A percentile compares a stretch with the other conserved stretches of the same genome.
Evolutionary conservation across 1,284 basidiomycete species (phyloP).

Genomic region (Sanghuangporus weigelae): DNA sequence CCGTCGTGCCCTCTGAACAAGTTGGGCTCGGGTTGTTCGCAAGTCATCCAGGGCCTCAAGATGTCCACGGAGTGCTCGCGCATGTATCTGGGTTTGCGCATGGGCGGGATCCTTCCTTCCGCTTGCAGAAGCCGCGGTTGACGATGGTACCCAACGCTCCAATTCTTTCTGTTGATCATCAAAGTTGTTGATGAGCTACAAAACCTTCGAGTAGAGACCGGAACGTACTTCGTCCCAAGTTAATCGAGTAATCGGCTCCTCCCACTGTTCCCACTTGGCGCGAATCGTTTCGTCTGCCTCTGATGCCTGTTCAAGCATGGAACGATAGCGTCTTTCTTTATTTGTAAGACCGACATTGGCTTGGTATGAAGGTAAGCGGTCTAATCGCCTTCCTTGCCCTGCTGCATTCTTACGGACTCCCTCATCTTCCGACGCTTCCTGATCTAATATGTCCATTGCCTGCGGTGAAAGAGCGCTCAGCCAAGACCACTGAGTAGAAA

Average conservation of each 20-base stretch:
- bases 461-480: constrained; percentile 28
- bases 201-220: not conserved
- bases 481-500: not conserved
- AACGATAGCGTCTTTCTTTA: constrained; percentile 68
- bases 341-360: constrained; percentile 72
- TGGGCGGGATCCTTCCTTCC: constrained; percentile 30
- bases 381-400: constrained; percentile 30
- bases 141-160: constrained; percentile 63
- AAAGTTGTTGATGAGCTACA: not conserved
- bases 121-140: constrained; percentile 36
- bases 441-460: constrained; percentile 85
- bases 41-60: constrained; percentile 82
- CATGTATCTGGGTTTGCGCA: constrained; percentile 50
- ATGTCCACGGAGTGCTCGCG: constrained; percentile 69
- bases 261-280: constrained; percentile 86
- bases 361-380: constrained; percentile 65
- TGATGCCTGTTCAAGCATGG: constrained; percentile 67
- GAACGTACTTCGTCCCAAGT: constrained; percentile 62
- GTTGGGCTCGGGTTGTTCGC: constrained; percentile 51
- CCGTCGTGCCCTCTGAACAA: constrained; percentile 63
- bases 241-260: constrained; percentile 64
- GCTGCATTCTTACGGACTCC: constrained; percentile 43
- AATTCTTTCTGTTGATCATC: constrained; percentile 50
- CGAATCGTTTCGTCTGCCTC: constrained; percentile 74
- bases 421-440: constrained; percentile 88